Evolutionary conservation across 1,139 yeast genomes (phyloP).

Genomic region (Blastobotrys illinoisensis): DNA sequence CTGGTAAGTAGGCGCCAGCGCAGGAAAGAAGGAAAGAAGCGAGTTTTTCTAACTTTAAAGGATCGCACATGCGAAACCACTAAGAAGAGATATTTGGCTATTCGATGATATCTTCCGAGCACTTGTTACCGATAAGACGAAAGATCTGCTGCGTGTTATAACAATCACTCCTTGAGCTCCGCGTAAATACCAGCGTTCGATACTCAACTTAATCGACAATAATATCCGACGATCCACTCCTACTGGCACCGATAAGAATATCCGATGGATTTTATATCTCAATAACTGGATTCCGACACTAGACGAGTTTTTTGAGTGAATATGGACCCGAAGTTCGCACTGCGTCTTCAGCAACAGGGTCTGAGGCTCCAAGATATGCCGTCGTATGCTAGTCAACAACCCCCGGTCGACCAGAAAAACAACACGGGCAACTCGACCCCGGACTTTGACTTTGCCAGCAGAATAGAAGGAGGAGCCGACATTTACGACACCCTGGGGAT

Average conservation of each 20-base stretch:
- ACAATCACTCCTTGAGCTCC: neutral
- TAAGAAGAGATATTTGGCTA: neutral
- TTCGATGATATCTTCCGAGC: neutral
- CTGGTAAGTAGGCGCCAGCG: too few relatives aligned
- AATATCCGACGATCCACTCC: too few relatives aligned
- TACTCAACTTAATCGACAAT: too few relatives aligned
- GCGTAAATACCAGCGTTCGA: too few relatives aligned
- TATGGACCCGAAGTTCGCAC: conserved; percentile 12
- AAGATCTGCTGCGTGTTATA: neutral
- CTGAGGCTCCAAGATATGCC: conserved; percentile 12
- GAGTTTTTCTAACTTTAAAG: neutral
- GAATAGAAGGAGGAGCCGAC: neutral
- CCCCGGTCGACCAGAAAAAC: neutral
- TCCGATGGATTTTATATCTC: neutral
- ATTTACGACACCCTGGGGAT: neutral
- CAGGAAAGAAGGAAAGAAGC: too few relatives aligned
- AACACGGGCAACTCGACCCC: neutral
- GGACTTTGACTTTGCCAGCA: neutral
- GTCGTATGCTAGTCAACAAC: neutral
- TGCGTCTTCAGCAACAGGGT: conserved; percentile 12
- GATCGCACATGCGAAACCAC: neutral
- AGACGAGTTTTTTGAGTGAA: neutral
- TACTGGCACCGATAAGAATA: too few relatives aligned
- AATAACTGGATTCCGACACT: neutral
- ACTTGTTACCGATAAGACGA: neutral